A percentile compares a stretch with the other conserved stretches of the same genome.
phyloP scores from a whole-genome alignment of 2,329 filamentous ascomycete genomes.

The Sclerotinia minor region DNA sequence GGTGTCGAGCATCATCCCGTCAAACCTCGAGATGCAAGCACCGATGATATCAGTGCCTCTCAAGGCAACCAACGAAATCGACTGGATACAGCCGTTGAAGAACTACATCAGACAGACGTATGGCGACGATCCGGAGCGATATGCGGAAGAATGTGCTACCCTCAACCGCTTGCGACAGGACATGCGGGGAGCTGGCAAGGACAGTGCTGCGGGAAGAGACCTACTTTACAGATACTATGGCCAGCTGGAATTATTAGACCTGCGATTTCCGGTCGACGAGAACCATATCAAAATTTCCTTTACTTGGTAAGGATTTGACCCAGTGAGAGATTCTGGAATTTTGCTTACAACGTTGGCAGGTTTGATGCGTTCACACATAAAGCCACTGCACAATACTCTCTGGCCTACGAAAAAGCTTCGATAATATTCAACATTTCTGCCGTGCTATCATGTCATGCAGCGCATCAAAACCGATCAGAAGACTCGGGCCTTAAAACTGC shows the following conservation, averaged over 20 bases:
- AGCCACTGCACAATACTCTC: slow-evolving; percentile 91
- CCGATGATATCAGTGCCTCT: slow-evolving; percentile 95
- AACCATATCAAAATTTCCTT: slow-evolving; percentile 99
- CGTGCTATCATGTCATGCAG: slow-evolving; percentile 92
- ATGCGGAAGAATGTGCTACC: slow-evolving; percentile 91
- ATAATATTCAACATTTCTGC: slow-evolving; percentile 99
- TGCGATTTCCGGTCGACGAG: slow-evolving; percentile 96
- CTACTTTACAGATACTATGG: slow-evolving; percentile 97
- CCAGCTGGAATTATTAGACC: slow-evolving; percentile 88
- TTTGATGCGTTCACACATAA: slow-evolving; percentile 99
- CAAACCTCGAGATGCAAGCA: slow-evolving; percentile 62
- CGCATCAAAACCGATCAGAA: slow-evolving; percentile 86
- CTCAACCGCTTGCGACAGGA: slow-evolving; percentile 95
- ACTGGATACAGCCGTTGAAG: slow-evolving; percentile 93
- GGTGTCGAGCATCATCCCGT: slow-evolving; percentile 15
- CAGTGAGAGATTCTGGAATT: background rate
- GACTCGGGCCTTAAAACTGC: slow-evolving; percentile 92
- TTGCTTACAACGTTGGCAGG: slow-evolving; percentile 52
- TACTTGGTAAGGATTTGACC: slow-evolving; percentile 69
- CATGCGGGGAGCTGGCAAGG: slow-evolving; percentile 95
- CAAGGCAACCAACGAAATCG: slow-evolving; percentile 94
- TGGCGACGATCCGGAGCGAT: slow-evolving; percentile 94
- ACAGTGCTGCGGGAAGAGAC: slow-evolving; percentile 90
- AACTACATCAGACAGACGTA: slow-evolving; percentile 90
- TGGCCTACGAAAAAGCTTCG: slow-evolving; percentile 97